phyloP scores from a whole-genome alignment of 176 grass and related monocot species.

The Neostapfia colusana region DNA sequence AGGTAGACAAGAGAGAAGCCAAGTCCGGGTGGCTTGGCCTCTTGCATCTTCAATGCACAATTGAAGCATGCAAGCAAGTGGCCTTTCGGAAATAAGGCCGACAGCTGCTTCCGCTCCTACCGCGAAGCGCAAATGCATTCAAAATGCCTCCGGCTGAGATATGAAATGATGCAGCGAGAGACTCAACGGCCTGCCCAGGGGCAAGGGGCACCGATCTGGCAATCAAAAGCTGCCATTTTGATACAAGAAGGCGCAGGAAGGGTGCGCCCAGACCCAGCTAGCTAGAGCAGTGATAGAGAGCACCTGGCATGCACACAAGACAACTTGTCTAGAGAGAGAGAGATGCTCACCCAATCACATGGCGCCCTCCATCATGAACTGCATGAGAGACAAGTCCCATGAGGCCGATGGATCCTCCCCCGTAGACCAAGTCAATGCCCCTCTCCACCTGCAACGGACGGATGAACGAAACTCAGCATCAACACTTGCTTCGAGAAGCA shows the following conservation, averaged over 20 bases:
- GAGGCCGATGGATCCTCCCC: slow-evolving; percentile 91
- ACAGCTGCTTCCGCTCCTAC: slow-evolving; percentile 42
- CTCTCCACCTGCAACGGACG: slow-evolving; percentile 69
- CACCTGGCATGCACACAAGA: slow-evolving; percentile 41
- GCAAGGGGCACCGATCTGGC: slow-evolving; percentile 17
- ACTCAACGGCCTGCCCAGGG: not conserved
- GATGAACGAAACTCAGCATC: not conserved
- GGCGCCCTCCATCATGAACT: slow-evolving; percentile 95
- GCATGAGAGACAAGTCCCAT: slow-evolving; percentile 96
- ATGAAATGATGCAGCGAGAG: not conserved
- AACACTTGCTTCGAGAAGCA: not conserved
- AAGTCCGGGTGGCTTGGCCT: not conserved
- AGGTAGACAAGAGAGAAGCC: slow-evolving; percentile 23
- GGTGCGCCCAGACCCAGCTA: slow-evolving; percentile 47
- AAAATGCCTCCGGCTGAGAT: slow-evolving; percentile 35
- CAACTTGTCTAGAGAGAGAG: not conserved
- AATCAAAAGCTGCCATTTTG: slow-evolving; percentile 58
- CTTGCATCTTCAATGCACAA: slow-evolving; percentile 24
- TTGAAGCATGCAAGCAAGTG: slow-evolving; percentile 40
- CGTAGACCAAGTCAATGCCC: slow-evolving; percentile 97
- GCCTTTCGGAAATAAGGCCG: slow-evolving; percentile 47
- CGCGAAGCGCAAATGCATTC: slow-evolving; percentile 43
- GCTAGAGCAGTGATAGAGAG: slow-evolving; percentile 32
- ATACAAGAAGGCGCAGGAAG: slow-evolving; percentile 46
- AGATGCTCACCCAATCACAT: slow-evolving; percentile 83